Base-by-base conservation (phyloP, 177 flowering plant species). In the Vitis hybrid region DNA sequence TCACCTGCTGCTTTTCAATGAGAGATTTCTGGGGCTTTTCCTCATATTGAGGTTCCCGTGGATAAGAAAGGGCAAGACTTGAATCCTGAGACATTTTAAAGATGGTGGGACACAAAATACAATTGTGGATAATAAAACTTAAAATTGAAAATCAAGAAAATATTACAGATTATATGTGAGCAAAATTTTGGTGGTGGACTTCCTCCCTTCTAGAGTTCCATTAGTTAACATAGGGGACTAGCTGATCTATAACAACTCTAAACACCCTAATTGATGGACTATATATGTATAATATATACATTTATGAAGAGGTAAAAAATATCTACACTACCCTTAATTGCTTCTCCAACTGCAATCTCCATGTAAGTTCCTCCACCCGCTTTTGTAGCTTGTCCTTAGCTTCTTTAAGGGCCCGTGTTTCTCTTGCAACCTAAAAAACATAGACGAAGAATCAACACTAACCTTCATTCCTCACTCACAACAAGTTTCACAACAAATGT, bases 361-460 rank as follows among this genome's bases (percentile, higher is more conserved):
- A 88, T 70, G 90, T 82, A 78, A 88, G 89, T 61, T 88, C 92
- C 77, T 88, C 92, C 60, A 88, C 92, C 68, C 84, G 88, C 78
- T 88, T 88, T 81, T 88, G 89, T 55, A 88, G 82, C 68, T 85
- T 88, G 76, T 88, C 90, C 66, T 87, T 88, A 40, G 88, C 88
- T 79, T 88, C 90, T 82, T 88, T 88, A 46, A 88, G 88, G 46
- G 88, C 87, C 46, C 92, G 90, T 2, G 92, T 88, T 81, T 88
- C 92, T 74, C 92, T 80, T 65, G 90, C 81, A 87, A 89, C 92
- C 92, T 88, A 72, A 73, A 60, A 27, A 55, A 21, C 52, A 70
- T 40, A 35, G 66, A 10, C 73, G 6, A 32, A 30, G 18, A 12
- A 15, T 52, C 56, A 69, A 18, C 16, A 67, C 32, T 40, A 24